Conservation (phyloP, 139 green algal species). For the Chlamydomonas sp. region DNA sequence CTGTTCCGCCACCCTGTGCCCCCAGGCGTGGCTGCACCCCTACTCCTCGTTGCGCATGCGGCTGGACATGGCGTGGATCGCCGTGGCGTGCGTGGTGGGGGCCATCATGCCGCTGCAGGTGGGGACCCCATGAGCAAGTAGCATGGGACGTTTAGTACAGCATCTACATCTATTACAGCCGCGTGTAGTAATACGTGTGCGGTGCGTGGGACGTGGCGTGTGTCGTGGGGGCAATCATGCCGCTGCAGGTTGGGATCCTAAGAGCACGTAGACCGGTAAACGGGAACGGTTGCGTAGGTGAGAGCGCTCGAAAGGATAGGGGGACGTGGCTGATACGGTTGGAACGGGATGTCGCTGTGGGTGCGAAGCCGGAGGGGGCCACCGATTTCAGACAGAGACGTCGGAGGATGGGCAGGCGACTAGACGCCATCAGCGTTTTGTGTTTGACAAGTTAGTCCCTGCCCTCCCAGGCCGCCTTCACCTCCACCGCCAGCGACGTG, state of each 20-base stretch:
- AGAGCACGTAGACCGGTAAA: background rate
- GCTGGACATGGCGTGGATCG: slow-evolving; percentile 23
- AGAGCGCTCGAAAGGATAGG: no score
- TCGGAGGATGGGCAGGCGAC: background rate
- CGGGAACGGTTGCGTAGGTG: no score
- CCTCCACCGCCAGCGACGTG: background rate
- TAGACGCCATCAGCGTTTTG: background rate
- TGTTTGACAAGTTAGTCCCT: background rate
- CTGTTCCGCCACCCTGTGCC: no score
- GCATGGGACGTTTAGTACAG: background rate
- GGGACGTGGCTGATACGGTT: no score
- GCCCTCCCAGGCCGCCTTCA: slow-evolving; percentile 16
- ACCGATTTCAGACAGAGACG: no score
- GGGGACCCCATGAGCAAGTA: background rate
- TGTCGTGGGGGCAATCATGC: background rate
- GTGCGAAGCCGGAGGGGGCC: no score
- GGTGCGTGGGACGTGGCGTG: background rate
- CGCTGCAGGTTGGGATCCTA: slow-evolving; percentile 7
- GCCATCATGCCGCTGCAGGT: slow-evolving; percentile 24
- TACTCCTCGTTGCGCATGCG: slow-evolving; percentile 23
- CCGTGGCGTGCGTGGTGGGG: background rate
- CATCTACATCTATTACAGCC: background rate
- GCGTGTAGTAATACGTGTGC: no score
- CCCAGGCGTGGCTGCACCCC: slow-evolving; percentile 32
- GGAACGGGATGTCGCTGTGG: background rate